Evolutionary conservation across 176 grass and related monocot species (phyloP).

Genomic region (Oryza longistaminata): DNA sequence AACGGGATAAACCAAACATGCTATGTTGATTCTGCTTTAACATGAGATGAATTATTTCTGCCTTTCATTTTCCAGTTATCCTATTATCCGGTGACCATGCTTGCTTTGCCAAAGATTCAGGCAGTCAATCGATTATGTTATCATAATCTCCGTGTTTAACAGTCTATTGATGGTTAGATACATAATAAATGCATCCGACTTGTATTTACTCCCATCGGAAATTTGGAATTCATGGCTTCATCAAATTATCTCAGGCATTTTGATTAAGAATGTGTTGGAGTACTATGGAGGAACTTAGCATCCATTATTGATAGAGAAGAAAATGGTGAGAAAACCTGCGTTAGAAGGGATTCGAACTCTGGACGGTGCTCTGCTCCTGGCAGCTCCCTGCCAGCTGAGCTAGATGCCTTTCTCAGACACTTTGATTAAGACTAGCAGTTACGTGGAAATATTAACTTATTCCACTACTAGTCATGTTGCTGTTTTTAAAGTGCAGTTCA

Average conservation of each 20-base stretch:
- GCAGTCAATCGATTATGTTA: not conserved
- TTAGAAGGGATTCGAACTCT: too few species aligned
- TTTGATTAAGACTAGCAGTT: not conserved
- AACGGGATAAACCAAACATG: not conserved
- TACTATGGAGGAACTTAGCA: too few species aligned
- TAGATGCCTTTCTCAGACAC: too few species aligned
- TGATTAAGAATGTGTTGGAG: not conserved
- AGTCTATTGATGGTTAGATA: not conserved
- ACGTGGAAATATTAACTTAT: not conserved
- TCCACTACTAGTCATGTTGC: not conserved
- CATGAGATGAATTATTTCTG: not conserved
- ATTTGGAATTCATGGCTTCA: not conserved
- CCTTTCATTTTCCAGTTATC: not conserved
- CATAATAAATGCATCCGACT: not conserved
- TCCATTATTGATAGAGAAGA: too few species aligned
- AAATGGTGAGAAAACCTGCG: too few species aligned
- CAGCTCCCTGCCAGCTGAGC: too few species aligned
- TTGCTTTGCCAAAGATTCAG: not conserved
- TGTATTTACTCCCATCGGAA: not conserved
- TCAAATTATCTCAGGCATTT: not conserved
- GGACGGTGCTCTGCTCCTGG: too few species aligned
- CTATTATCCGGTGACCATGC: not conserved
- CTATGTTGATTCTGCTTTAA: not conserved
- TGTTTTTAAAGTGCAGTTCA: conserved; percentile 9
- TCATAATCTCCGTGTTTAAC: not conserved